These are phyloP conservation scores for Neofusicoccum parvum DNA, from an alignment of 2,329 filamentous ascomycete species.

Conservation along the genomic window DNA sequence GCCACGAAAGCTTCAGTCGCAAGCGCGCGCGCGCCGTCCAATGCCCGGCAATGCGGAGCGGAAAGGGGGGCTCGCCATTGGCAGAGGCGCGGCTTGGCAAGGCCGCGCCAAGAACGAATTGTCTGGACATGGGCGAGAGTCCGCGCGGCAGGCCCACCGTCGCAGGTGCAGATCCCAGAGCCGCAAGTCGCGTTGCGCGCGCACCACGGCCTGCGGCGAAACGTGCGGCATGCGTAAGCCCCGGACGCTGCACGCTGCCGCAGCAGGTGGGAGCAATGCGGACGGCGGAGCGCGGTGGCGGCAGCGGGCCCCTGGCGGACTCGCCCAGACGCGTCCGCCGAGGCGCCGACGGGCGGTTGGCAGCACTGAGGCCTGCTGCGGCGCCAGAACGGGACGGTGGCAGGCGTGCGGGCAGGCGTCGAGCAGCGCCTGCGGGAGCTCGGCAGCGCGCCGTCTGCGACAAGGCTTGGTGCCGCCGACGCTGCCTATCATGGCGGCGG, in stretches of 20 bases:
- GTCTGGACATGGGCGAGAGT: background rate
- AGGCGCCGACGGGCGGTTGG: background rate
- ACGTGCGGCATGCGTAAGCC: constrained; percentile 14
- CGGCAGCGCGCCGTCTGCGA: background rate
- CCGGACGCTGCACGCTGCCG: background rate
- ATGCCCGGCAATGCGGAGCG: no score
- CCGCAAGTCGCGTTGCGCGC: background rate
- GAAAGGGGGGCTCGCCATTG: no score
- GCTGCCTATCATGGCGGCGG: background rate
- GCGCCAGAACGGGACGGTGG: no score
- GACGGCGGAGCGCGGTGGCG: no score
- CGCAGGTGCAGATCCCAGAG: background rate
- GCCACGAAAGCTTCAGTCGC: constrained; percentile 1
- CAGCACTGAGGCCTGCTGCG: no score
- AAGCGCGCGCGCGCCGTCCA: background rate
- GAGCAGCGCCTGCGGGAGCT: background rate
- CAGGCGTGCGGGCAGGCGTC: no score
- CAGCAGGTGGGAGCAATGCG: background rate
- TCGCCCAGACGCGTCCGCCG: background rate
- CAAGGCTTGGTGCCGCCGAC: background rate
- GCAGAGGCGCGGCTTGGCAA: no score
- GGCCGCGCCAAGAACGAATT: no score
- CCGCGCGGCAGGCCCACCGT: constrained; percentile 14
- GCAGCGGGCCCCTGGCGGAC: background rate
- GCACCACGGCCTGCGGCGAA: background rate